These are phyloP conservation scores for Gossypium anomalum DNA, from an alignment of 345 rosid species.

Conservation along the genomic window DNA sequence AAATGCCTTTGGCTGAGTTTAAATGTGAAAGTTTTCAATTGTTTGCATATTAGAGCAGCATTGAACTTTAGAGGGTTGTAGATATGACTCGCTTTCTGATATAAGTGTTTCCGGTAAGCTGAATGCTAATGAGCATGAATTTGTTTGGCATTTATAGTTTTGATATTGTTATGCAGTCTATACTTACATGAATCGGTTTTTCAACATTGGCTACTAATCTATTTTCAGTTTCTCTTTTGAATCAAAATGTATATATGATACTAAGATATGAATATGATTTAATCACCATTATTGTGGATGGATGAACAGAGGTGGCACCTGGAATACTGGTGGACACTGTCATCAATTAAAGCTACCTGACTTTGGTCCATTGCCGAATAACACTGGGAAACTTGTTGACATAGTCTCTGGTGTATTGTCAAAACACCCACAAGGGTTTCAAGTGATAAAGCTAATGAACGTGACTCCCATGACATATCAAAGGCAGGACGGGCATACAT, in stretches of 20 bases:
- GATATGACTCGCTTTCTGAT: not conserved
- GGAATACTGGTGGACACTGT: conserved; percentile 34
- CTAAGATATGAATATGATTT: not conserved
- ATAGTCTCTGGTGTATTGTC: conserved; percentile 30
- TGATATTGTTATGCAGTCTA: not conserved
- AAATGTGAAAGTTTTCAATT: not conserved
- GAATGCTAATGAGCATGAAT: not conserved
- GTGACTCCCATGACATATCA: conserved; percentile 42
- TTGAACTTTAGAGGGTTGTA: not conserved
- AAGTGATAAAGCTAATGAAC: conserved; percentile 34
- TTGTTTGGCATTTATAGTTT: not conserved
- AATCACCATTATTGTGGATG: not conserved
- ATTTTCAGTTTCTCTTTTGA: too few relatives aligned
- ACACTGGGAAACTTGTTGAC: conserved; percentile 26
- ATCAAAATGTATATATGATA: not conserved
- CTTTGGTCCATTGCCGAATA: conserved; percentile 27
- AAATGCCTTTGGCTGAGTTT: not conserved
- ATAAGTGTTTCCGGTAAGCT: not conserved
- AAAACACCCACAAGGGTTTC: conserved; percentile 21
- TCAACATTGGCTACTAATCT: too few relatives aligned
- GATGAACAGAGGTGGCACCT: conserved; percentile 51
- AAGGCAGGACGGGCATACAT: conserved; percentile 61
- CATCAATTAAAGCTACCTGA: conserved; percentile 38
- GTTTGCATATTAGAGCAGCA: not conserved
- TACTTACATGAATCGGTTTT: not conserved